Percentiles rank a stretch among this genome's conserved stretches.
Evolutionary conservation across 345 rosid genomes (phyloP).

Genomic region (Gossypium bickii): DNA sequence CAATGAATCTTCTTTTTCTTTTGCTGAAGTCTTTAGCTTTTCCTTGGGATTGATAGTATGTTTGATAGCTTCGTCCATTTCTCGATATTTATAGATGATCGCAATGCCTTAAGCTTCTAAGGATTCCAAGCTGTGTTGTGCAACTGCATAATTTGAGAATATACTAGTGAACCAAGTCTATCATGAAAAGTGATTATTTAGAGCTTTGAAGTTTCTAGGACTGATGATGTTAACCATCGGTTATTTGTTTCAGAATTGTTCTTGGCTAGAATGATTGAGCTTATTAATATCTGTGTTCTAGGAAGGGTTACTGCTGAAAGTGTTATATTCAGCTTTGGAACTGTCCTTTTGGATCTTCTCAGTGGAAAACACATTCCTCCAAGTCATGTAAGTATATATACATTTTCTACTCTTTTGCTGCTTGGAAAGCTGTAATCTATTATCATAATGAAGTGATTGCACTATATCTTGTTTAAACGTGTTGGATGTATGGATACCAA

Average conservation of each 20-base stretch:
- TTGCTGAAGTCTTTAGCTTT: background rate
- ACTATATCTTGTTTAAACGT: background rate
- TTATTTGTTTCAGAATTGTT: background rate
- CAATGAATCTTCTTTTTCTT: background rate
- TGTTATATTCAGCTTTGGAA: slow-evolving; percentile 72
- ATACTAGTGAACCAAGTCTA: background rate
- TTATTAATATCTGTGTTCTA: slow-evolving; percentile 20
- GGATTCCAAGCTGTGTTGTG: background rate
- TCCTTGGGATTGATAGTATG: background rate
- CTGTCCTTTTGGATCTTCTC: slow-evolving; percentile 65
- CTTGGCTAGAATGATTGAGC: background rate
- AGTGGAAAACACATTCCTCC: slow-evolving; percentile 86
- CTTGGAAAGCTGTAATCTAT: background rate
- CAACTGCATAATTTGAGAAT: background rate
- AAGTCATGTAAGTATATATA: slow-evolving; percentile 57
- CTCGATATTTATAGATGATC: background rate
- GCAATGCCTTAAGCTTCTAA: background rate
- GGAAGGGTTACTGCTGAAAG: slow-evolving; percentile 79
- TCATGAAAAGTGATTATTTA: background rate
- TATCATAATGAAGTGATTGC: background rate
- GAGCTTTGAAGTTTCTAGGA: slow-evolving; percentile 10
- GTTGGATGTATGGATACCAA: background rate
- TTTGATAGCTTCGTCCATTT: background rate
- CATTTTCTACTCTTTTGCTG: background rate
- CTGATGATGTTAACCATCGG: background rate